Base-by-base conservation (phyloP, 768 basidiomycete species). In the Austroboletus festivus region DNA sequence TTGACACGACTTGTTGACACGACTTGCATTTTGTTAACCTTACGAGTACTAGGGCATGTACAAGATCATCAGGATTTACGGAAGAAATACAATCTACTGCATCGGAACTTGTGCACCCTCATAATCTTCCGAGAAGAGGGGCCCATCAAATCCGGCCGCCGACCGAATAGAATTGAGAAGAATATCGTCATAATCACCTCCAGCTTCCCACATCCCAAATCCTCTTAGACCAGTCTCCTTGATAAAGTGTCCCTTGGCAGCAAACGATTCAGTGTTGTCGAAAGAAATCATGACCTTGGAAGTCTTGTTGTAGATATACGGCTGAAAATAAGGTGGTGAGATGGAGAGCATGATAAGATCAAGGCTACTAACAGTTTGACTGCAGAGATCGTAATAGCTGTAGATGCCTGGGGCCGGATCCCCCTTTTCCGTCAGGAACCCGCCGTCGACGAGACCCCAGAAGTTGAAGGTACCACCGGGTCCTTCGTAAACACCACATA, bases 171-270 rank as follows among this genome's bases (percentile, higher is more conserved):
- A 71, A 61, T 85, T 72, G 4, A 88, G 68, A 38, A 89, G 69
- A 18, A 77, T 72, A 56, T 86, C 73, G n/a, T 80, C 53, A 42
- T 67, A 73, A 60, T 87, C 87, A 4, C 83, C 83, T 24, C 78
- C 83, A 39, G 82, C 76, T 60, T 88, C 82, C 85, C 85, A 88
- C 66, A 84, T 78, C 1, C 80, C 69, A 62, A 88, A 88, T 4
- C 86, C 87, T 48, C 68, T 71, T n/a, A 89, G 65, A 6, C 76
- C 77, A 11, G 64, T 63, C 13, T 63, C 50, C 42, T 73, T 73
- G 57, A 88, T 83, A 61, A 75, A 88, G 3, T 60, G 55, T 7
- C 85, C 86, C 68, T 87, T 87, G 44, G 71, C 74, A 33, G 58
- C 64, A 54, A 83, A 86, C 1, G 86, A 83, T 24, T 62, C 56